A percentile compares a stretch with the other conserved stretches of the same genome.
These are phyloP conservation scores for Ustilago shanxiensis DNA, from an alignment of 1,284 basidiomycete species.

Conservation along the genomic window DNA sequence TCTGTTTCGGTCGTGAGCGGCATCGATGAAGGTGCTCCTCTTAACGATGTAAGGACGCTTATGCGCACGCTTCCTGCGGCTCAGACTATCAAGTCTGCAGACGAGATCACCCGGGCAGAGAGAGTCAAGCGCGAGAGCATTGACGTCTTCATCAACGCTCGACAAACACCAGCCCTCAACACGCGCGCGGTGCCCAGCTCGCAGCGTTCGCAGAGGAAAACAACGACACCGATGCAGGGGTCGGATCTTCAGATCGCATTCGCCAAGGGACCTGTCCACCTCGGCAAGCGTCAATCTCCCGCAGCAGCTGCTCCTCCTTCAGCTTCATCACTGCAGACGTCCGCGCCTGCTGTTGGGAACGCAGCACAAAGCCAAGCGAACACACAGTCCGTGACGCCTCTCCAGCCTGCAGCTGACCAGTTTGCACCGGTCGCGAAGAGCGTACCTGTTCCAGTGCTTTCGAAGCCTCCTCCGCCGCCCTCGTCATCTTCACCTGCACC, in stretches of 20 bases:
- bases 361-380: not conserved
- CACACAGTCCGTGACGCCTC: not conserved
- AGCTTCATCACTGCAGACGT: not conserved
- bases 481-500: slow-evolving; percentile 10
- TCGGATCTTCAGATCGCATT: slow-evolving; percentile 61
- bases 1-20: slow-evolving; percentile 35
- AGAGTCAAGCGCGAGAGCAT: slow-evolving; percentile 36
- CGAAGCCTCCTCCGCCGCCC: slow-evolving; percentile 14
- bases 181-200: slow-evolving; percentile 26
- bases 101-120: slow-evolving; percentile 34
- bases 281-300: slow-evolving; percentile 37
- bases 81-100: slow-evolving; percentile 23
- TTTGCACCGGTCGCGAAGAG: slow-evolving; percentile 20
- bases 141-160: slow-evolving; percentile 41
- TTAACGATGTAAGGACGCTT: slow-evolving; percentile 29
- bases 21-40: slow-evolving; percentile 18
- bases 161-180: slow-evolving; percentile 50
- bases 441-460: slow-evolving; percentile 27
- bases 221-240: slow-evolving; percentile 38
- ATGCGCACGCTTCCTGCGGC: slow-evolving; percentile 35
- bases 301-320: not conserved
- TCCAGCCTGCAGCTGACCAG: slow-evolving; percentile 7
- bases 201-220: slow-evolving; percentile 22
- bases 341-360: slow-evolving; percentile 4
- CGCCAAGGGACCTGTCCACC: slow-evolving; percentile 57